Evolutionary conservation across 768 basidiomycete species (phyloP), one percentile per base, ranked within the genome.

Genomic region (Suillus americanus): DNA sequence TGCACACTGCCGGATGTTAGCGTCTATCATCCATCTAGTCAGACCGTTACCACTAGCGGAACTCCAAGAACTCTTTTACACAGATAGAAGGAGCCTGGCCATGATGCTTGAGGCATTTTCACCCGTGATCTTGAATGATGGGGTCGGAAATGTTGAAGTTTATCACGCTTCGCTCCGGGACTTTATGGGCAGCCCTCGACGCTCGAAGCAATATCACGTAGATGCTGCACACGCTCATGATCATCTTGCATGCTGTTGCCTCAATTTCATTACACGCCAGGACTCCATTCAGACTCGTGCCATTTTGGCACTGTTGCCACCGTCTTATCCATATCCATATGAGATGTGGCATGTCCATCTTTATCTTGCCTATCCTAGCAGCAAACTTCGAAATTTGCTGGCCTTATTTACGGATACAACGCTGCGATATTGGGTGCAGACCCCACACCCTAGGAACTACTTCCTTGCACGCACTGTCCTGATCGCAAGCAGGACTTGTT

Each of bases 141-240:
- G 46, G 13, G 23, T 10, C 8, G 41, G 51, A 18, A 8, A 3
- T 35, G 8, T 62, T 4, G 28, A 54, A 4, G 25, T 62, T 3
- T 62, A 62, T 18, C 61, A 62, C 1, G 13, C 61, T 30, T 62
- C 61, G 16, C 38, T 62, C 14, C n/a, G 35, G 0, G 61, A 62
- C 45, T 62, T 62, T 37, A 33, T 62, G 8, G 2, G 1, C 0
- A 6, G 37, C 13, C 33, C 48, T 51, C 5, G 5, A 16, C 61
- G 61, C 9, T 51, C 61, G 10, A 55, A 62, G 50, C 7, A 62
- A n/a, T 56, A 54, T 16, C 18, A 37, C 38, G 12, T 56, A n/a
- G 50, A 55, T 35, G 0, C 0, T 7, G n/a, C 14, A 13, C 35
- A 35, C 3, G n/a, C n/a, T 20, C 33, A 62, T 5, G 33, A 53